phyloP scores from a whole-genome alignment of 2,329 filamentous ascomycete genomes.

The Leptographium procerum region DNA sequence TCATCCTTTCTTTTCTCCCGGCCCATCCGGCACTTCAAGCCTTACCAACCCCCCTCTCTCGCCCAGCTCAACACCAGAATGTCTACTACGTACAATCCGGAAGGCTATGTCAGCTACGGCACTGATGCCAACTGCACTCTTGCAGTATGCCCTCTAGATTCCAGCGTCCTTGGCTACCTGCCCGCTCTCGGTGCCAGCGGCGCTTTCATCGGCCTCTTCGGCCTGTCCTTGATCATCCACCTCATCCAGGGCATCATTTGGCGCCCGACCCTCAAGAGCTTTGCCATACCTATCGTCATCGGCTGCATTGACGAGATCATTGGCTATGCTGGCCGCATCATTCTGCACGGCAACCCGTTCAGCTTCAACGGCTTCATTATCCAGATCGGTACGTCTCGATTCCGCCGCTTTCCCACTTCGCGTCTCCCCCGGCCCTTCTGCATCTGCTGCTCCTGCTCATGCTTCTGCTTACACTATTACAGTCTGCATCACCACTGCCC shows the following conservation, averaged over 20 bases:
- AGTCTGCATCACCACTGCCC: slow-evolving; percentile 47
- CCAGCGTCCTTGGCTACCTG: slow-evolving; percentile 34
- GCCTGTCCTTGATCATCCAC: slow-evolving; percentile 36
- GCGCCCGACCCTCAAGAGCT: slow-evolving; percentile 30
- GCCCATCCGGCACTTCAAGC: neutral
- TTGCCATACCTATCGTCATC: slow-evolving; percentile 38
- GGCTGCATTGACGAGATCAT: slow-evolving; percentile 48
- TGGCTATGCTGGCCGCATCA: slow-evolving; percentile 50
- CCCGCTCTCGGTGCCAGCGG: slow-evolving; percentile 31
- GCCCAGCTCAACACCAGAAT: slow-evolving; percentile 1
- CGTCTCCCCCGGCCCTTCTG: no score
- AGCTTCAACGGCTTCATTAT: slow-evolving; percentile 49
- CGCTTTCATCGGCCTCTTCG: slow-evolving; percentile 31
- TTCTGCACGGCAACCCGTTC: slow-evolving; percentile 48
- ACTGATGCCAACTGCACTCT: slow-evolving; percentile 38
- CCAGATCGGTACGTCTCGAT: slow-evolving; percentile 41
- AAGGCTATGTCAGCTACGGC: slow-evolving; percentile 25
- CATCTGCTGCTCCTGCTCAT: no score
- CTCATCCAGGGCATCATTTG: slow-evolving; percentile 32
- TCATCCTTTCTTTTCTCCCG: neutral
- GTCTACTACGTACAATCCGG: slow-evolving; percentile 5
- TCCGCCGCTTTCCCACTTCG: neutral
- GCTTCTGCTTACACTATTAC: neutral
- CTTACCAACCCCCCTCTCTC: no score
- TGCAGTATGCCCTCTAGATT: slow-evolving; percentile 31